Evolutionary conservation across 208 protist genomes (phyloP), one percentile per base, ranked within the genome.

Genomic region (Leptomonas pyrrhocoris): DNA sequence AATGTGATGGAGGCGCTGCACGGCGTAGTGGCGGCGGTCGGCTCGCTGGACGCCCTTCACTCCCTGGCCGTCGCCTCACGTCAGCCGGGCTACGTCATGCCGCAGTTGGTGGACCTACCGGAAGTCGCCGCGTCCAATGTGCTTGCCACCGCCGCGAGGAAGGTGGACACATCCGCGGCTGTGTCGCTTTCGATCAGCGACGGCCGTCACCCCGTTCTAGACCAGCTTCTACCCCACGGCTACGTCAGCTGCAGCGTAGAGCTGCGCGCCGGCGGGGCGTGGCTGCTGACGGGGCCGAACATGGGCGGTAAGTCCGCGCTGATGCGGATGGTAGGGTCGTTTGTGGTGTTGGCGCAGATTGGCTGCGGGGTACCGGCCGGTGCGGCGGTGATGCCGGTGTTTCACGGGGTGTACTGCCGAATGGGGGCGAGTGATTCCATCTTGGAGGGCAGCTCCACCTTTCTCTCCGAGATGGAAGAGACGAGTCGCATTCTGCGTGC

Each of bases 401-500:
- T 98, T 34, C 84, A 91, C 40, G 81, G 81, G 0, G 56, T 99
- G 2, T 98, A 97, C 73, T 94, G 86, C 57, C 83, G 98, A 28
- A 98, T 99, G 84, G 98, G 98, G 23, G 92, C 97, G 0, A 82
- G 76, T 43, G 98, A 99, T 77, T 85, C 97, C 28, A 76, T 99
- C 15, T 67, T 92, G 2, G 84, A 98, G 49, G 94, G 96, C 62
- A 65, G 79, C 57, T 98, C 89, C n/a, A 99, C 98, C 5, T 99
- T 99, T 73, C 84, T 99, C 59, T 91, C 95, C 0, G 98, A 99
- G 73, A 98, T 99, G 96, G 61, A 87, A 9, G 98, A 99, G 79
- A 99, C 98, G 4, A 86, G 93, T 31, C 83, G 83, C 9, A 99
- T 99, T 69, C 58, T 99, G 15, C 75, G 73, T 30, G 54, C 93